These are phyloP conservation scores for Biancaea sappan DNA, from an alignment of 306 rosid species.

Conservation along the genomic window DNA sequence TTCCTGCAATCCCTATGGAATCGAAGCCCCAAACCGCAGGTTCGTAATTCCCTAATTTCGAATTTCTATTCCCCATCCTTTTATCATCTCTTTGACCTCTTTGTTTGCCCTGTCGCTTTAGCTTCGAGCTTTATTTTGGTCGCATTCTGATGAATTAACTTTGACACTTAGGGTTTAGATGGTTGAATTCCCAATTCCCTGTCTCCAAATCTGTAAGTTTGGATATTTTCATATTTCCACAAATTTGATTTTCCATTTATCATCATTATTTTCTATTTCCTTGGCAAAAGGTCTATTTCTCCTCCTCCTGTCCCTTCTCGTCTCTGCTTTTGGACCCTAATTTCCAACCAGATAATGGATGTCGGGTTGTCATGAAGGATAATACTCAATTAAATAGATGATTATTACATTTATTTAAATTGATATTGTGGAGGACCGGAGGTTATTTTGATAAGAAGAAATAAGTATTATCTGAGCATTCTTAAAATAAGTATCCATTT, in stretches of 20 bases:
- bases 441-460: background rate
- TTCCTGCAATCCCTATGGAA: slow-evolving; percentile 31
- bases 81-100: background rate
- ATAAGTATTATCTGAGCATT: background rate
- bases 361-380: background rate
- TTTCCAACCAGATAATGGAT: background rate
- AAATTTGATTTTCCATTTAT: background rate
- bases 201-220: background rate
- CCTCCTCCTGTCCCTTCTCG: background rate
- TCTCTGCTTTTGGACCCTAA: background rate
- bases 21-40: slow-evolving; percentile 33
- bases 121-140: background rate
- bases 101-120: background rate
- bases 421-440: background rate
- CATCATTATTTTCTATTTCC: background rate
- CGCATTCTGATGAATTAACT: background rate
- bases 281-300: background rate
- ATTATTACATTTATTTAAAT: background rate
- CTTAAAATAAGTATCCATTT: background rate
- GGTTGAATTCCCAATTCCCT: background rate
- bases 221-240: background rate
- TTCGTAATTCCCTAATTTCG: slow-evolving; percentile 5
- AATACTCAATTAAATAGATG: background rate
- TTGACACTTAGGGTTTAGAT: background rate
- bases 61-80: background rate